Percentiles rank a stretch among this genome's conserved stretches.
These are phyloP conservation scores for Hypoxylon rickii DNA, from an alignment of 495 filamentous ascomycete species.

Conservation along the genomic window DNA sequence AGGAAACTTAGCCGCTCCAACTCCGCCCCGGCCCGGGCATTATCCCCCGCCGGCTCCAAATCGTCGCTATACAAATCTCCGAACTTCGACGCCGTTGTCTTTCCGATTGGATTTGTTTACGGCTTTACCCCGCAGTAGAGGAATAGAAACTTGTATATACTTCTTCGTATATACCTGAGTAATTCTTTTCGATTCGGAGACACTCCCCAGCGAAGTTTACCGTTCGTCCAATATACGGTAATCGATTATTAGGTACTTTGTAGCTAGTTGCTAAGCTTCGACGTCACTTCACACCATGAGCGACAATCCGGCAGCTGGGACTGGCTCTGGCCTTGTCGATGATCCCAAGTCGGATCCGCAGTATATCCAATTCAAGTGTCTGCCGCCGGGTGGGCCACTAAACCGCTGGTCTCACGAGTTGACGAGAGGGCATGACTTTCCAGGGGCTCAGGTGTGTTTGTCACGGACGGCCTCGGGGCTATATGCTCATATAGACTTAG, in stretches of 20 bases:
- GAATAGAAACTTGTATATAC: no score
- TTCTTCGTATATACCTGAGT: no score
- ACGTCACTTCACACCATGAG: no score
- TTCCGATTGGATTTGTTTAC: constrained; percentile 5
- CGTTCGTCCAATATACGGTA: no score
- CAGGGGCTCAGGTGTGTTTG: constrained; percentile 78
- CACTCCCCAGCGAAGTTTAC: not conserved
- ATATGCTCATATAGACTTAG: constrained; percentile 45
- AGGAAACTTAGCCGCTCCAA: constrained; percentile 4
- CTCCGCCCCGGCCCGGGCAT: constrained; percentile 19
- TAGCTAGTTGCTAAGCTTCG: no score
- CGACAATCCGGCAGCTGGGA: constrained; percentile 17
- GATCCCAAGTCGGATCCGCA: constrained; percentile 47
- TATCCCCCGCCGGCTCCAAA: constrained; percentile 13
- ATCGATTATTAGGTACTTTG: no score
- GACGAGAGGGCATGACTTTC: constrained; percentile 80
- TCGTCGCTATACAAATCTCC: constrained; percentile 25
- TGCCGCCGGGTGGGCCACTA: constrained; percentile 48
- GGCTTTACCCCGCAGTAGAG: constrained; percentile 24
- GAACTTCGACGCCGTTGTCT: constrained; percentile 12
- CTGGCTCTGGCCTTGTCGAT: constrained; percentile 6
- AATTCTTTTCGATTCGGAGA: not conserved
- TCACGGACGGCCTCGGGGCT: not conserved
- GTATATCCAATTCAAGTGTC: constrained; percentile 50
- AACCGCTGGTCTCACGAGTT: constrained; percentile 55